A percentile compares a stretch with the other conserved stretches of the same genome.
phyloP scores from a whole-genome alignment of 345 rosid species.

The Citrus australasica region DNA sequence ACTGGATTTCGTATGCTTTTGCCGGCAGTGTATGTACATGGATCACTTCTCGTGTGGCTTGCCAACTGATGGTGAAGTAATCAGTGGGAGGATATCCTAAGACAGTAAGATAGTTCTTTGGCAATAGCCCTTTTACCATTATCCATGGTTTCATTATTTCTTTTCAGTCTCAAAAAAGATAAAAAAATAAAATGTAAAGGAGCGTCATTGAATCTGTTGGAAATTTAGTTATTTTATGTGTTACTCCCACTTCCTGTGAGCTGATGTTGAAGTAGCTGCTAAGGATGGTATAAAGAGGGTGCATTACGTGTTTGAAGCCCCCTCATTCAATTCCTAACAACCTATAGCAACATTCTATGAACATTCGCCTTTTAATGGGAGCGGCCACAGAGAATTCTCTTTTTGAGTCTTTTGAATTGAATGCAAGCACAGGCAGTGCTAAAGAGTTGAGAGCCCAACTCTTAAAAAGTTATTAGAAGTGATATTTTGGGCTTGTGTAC shows the following conservation, averaged over 20 bases:
- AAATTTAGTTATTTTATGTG: background rate
- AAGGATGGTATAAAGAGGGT: background rate
- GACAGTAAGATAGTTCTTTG: too few relatives aligned
- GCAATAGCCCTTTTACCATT: background rate
- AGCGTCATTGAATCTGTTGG: background rate
- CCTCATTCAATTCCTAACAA: background rate
- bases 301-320: background rate
- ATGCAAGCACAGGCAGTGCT: background rate
- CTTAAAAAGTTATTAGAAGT: background rate
- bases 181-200: background rate
- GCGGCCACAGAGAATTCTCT: background rate
- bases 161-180: background rate
- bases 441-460: background rate
- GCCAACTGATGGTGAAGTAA: too few relatives aligned
- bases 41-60: conserved; percentile 11
- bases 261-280: background rate
- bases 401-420: background rate
- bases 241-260: background rate
- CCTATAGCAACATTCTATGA: background rate
- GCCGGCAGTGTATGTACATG: conserved; percentile 78
- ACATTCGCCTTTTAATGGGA: background rate
- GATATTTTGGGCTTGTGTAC: background rate
- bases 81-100: too few relatives aligned
- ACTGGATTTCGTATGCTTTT: background rate
- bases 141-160: background rate